These are phyloP conservation scores for Leishmania braziliensis DNA, from an alignment of 208 protist genomes.

Conservation along the genomic window DNA sequence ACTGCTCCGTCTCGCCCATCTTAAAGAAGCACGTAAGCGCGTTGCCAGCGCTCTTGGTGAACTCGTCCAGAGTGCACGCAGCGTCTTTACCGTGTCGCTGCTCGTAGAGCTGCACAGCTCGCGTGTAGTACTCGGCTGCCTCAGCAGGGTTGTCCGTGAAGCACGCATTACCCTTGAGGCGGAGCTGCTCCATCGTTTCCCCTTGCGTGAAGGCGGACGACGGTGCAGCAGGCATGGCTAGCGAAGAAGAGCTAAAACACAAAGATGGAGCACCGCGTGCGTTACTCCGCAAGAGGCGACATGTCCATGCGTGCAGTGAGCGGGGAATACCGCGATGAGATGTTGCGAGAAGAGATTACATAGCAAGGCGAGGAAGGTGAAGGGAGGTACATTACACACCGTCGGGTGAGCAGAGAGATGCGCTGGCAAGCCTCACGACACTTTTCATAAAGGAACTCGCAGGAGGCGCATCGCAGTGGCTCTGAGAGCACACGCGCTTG, in stretches of 20 bases:
- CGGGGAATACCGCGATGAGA: neutral
- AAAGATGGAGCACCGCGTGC: neutral
- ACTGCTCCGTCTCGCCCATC: constrained; percentile 40
- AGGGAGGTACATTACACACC: neutral
- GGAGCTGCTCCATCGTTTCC: constrained; percentile 65
- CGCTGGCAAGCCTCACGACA: neutral
- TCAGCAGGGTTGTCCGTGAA: constrained; percentile 52
- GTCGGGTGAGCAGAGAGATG: neutral
- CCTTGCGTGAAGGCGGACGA: neutral
- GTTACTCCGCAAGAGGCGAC: neutral
- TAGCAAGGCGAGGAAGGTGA: neutral
- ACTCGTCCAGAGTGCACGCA: constrained; percentile 65
- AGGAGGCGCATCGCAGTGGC: neutral
- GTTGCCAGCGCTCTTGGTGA: constrained; percentile 83
- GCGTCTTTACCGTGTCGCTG: constrained; percentile 11
- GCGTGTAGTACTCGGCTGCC: constrained; percentile 55
- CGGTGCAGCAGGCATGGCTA: neutral
- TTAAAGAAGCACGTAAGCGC: constrained; percentile 83
- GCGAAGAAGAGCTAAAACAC: neutral
- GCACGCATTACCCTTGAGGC: constrained; percentile 66
- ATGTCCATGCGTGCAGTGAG: neutral
- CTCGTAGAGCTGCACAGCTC: constrained; percentile 62
- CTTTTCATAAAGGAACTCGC: neutral
- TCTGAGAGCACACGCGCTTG: neutral
- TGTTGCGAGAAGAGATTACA: neutral